A percentile compares a stretch with the other conserved stretches of the same genome.
Evolutionary conservation across 495 filamentous ascomycete genomes (phyloP).

Genomic region (Cercophora scortea): DNA sequence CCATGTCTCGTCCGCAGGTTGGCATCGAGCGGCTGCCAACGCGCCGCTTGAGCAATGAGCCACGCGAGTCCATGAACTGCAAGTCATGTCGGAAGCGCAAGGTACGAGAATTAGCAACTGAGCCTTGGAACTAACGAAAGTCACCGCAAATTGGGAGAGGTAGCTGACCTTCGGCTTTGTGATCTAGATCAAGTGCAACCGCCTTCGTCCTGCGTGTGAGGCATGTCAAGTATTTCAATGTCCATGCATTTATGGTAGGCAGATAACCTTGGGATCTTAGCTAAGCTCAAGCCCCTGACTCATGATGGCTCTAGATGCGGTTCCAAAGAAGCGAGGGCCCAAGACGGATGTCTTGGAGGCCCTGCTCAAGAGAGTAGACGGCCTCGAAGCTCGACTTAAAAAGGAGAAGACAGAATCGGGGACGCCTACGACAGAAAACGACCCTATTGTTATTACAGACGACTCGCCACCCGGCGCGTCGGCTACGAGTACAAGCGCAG

Average conservation of each 20-base stretch:
- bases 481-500: neutral
- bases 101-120: conserved; percentile 28
- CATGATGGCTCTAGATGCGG: conserved; percentile 51
- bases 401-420: conserved; percentile 46
- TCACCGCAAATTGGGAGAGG: neutral
- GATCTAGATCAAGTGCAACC: conserved; percentile 79
- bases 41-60: conserved; percentile 64
- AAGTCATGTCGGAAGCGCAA: conserved; percentile 87
- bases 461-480: conserved; percentile 9
- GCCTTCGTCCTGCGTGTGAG: conserved; percentile 73
- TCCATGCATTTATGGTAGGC: conserved; percentile 78
- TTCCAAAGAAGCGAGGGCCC: conserved; percentile 80
- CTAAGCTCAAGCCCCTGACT: neutral
- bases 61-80: conserved; percentile 88
- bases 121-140: neutral
- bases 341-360: conserved; percentile 86
- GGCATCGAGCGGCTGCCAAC: conserved; percentile 76
- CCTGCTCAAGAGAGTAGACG: conserved; percentile 73
- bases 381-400: conserved; percentile 70
- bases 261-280: neutral
- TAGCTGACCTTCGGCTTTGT: conserved; percentile 6
- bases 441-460: conserved; percentile 5
- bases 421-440: conserved; percentile 31
- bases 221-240: conserved; percentile 84
- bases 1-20: conserved; percentile 70